Evolutionary conservation across 2,329 filamentous ascomycete genomes (phyloP), one percentile per base, ranked within the genome.

Genomic region (Xylariaceae sp.): DNA sequence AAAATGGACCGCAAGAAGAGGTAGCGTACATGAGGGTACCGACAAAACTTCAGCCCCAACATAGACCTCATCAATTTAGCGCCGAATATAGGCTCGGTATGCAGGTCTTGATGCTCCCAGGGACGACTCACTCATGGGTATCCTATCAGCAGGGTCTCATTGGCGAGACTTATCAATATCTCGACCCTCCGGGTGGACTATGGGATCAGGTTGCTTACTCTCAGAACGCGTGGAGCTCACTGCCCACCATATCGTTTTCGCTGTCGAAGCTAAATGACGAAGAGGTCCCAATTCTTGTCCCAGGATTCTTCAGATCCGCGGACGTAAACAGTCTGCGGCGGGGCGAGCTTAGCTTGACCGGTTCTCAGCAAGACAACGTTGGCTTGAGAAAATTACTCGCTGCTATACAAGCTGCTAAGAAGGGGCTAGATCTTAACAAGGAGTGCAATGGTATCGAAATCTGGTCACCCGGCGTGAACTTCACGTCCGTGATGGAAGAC

Each of bases 1-100:
- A 53, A 50, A 51, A 64, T 39, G n/a, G 20, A 5, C 5, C 2
- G 4, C 13, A 15, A 9, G 8, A 37, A 3, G 53, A 57, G 3
- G 54, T 62, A 43, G 52, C 55, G 18, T 67, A 67, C 33, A 67
- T 67, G 65, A 64, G 53, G 27, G 37, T 62, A 2, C 63, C 64
- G 6, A 6, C 7, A 2, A 24, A 20, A 1, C 41, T 63, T 5
- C 1, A 15, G 2, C 0, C 10, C 9, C 37, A 36, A 2, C 52
- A 59, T 24, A 59, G 53, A 36, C 29, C 57, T 20, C 64, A 64
- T 16, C 64, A 66, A 15, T 60, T 61, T 21, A 46, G 36, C 16
- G n/a, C 7, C 4, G 60, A 65, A 18, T 66, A 65, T 40, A 20
- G 15, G 21, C 40, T 45, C 9, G 57, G 58, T 3, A 61, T 67